Conservation (phyloP, 805 yeast genomes). For the Monosporozyma aquatica region DNA sequence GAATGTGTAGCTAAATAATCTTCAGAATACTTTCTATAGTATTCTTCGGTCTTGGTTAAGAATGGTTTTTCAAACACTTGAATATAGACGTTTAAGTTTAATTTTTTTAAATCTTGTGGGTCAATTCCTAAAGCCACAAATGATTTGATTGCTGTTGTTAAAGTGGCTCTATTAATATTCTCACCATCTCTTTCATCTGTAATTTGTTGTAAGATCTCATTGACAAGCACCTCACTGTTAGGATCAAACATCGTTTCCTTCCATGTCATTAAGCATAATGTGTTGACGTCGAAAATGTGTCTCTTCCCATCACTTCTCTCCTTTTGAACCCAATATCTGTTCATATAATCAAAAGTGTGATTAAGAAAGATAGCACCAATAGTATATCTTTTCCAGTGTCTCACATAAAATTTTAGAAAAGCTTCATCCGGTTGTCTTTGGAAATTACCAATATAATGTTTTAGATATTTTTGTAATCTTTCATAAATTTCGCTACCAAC, state of each 20-base stretch:
- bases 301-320: conserved; percentile 90
- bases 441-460: conserved; percentile 45
- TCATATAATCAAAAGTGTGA: conserved; percentile 91
- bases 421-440: conserved; percentile 49
- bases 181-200: conserved; percentile 72
- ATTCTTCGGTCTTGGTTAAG: conserved; percentile 53
- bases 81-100: conserved; percentile 73
- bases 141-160: conserved; percentile 72
- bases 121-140: conserved; percentile 88
- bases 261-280: conserved; percentile 84
- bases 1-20: conserved; percentile 62
- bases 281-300: conserved; percentile 84
- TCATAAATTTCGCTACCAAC: conserved; percentile 87
- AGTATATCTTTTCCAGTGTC: conserved; percentile 81
- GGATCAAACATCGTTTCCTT: conserved; percentile 67
- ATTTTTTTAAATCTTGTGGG: conserved; percentile 76
- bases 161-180: conserved; percentile 53
- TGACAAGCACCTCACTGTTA: conserved; percentile 49
- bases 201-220: conserved; percentile 67
- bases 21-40: conserved; percentile 48
- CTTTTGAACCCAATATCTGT: conserved; percentile 94
- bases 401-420: conserved; percentile 73
- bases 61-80: conserved; percentile 71
- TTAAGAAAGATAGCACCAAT: conserved; percentile 87
- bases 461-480: conserved; percentile 58